Evolutionary conservation across 192 early-diverging fungal species (phyloP), one percentile per base, ranked within the genome.

Genomic region (Pecoramyces ruminantium): DNA sequence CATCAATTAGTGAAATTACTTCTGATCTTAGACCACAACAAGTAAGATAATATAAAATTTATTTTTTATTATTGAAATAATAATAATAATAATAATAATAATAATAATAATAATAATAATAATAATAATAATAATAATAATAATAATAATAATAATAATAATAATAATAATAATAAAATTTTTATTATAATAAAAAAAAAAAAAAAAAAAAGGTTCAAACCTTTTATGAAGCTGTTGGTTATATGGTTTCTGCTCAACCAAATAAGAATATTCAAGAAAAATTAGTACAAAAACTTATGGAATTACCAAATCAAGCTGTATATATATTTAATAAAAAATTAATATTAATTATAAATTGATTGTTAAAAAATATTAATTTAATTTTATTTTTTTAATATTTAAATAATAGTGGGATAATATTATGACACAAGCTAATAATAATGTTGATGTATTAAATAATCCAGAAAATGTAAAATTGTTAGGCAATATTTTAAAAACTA

Each of bases 161-260:
- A n/a, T n/a, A n/a, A n/a, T n/a, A n/a, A n/a, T n/a, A n/a, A n/a
- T n/a, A n/a, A n/a, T n/a, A n/a, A n/a, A n/a, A n/a, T n/a, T n/a
- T n/a, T n/a, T n/a, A n/a, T 34, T 34, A 34, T 34, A 8, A 8
- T 34, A 8, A 34, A 34, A 8, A 40, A 13, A 40, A 40, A 40
- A 40, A 13, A 40, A 13, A 40, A 51, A 21, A 4, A 51, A 67
- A 92, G 90, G 91, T 97, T 78, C 96, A 98, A 86, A 97, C 96
- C 15, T 99, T 99, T 89, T 98, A 97, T 85, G 96, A 98, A 85
- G 96, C 97, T 38, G 94, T 98, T 79, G 98, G 98, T 21, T 94
- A 96, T 85, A 97, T 99, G 92, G 96, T 99, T 82, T 93, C 96
- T 39, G 95, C 97, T 13, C 96, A 98, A 81, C 87, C 92, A 38